A percentile compares a stretch with the other conserved stretches of the same genome.
phyloP scores from a whole-genome alignment of 345 rosid species.

The Abelmoschus esculentus region DNA sequence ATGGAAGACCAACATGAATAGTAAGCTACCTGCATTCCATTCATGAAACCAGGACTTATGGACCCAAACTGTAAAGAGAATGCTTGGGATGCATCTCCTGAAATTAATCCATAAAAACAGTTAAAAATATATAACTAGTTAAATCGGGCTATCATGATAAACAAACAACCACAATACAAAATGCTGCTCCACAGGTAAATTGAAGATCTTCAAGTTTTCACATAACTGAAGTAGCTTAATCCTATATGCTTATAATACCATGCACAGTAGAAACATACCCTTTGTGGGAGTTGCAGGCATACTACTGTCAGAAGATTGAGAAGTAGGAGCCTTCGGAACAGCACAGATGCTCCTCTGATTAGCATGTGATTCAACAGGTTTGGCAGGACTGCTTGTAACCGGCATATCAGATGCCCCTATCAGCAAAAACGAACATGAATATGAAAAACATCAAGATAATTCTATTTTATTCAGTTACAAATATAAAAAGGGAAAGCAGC shows the following conservation, averaged over 20 bases:
- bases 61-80: conserved; percentile 85
- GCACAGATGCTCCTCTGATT: conserved; percentile 9
- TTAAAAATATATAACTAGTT: background rate
- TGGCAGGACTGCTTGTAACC: background rate
- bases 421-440: background rate
- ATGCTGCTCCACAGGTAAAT: background rate
- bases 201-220: background rate
- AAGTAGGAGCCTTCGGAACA: conserved; percentile 78
- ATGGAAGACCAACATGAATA: background rate
- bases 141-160: background rate
- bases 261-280: conserved; percentile 26
- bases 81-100: conserved; percentile 61
- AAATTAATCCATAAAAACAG: conserved; percentile 18
- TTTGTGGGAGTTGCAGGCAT: conserved; percentile 32
- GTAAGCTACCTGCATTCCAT: conserved; percentile 63
- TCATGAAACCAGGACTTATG: conserved; percentile 62
- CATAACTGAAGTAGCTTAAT: background rate
- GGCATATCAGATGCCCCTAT: background rate
- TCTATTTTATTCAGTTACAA: background rate
- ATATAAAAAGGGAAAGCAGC: background rate
- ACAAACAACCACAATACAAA: background rate
- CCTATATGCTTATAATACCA: background rate
- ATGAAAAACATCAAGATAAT: background rate
- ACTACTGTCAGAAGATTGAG: conserved; percentile 47
- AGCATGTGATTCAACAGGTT: background rate